Percentiles rank a stretch among this genome's conserved stretches.
Conservation (phyloP, 768 basidiomycete species). For the Pluteus cervinus region DNA sequence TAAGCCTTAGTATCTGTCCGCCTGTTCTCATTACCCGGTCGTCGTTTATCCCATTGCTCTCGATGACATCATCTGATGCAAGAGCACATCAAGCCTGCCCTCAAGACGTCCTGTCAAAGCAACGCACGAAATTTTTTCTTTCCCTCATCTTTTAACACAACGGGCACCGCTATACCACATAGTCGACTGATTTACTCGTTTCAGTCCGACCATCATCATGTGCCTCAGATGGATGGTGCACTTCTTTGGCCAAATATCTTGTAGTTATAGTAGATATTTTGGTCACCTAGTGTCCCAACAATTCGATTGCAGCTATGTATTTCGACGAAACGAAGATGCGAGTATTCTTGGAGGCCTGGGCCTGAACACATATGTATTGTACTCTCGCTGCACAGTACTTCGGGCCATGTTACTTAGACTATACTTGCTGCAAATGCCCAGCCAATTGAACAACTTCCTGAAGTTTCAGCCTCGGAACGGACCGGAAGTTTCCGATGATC, state of each 20-base stretch:
- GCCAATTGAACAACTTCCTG: neutral
- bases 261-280: slow-evolving; percentile 34
- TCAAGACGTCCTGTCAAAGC: slow-evolving; percentile 26
- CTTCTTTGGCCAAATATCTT: slow-evolving; percentile 60
- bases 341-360: neutral
- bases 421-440: slow-evolving; percentile 4
- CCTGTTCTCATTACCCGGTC: neutral
- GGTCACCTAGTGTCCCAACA: slow-evolving; percentile 65
- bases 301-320: neutral
- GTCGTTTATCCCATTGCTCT: neutral
- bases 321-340: neutral
- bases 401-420: neutral
- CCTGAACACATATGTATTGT: too few species aligned
- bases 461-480: neutral
- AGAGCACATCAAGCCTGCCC: slow-evolving; percentile 30
- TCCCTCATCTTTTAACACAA: slow-evolving; percentile 71
- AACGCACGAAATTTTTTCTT: slow-evolving; percentile 1
- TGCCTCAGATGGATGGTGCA: slow-evolving; percentile 54
- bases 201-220: slow-evolving; percentile 47
- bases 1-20: neutral
- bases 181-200: slow-evolving; percentile 35
- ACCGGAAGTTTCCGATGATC: slow-evolving; percentile 12
- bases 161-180: slow-evolving; percentile 53
- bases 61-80: neutral
- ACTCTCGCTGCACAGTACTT: too few species aligned